Evolutionary conservation across 2,329 filamentous ascomycete species (phyloP).

Genomic region (Pyrenophora tritici-repentis): DNA sequence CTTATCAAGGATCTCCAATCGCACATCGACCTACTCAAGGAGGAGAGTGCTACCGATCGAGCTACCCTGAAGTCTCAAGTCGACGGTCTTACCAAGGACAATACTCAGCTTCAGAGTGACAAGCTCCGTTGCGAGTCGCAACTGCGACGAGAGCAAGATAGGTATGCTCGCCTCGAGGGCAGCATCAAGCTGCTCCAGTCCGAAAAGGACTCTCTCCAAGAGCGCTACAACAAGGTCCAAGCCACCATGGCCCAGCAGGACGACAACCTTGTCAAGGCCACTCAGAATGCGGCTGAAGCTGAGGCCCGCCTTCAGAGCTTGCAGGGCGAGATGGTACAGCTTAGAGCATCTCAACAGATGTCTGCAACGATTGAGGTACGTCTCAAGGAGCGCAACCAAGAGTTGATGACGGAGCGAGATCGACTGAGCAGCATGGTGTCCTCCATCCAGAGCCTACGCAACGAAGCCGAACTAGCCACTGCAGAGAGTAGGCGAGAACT

Average conservation of each 20-base stretch:
- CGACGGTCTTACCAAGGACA: slow-evolving; percentile 79
- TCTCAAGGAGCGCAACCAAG: slow-evolving; percentile 85
- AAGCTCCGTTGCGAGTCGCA: slow-evolving; percentile 81
- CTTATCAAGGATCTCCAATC: slow-evolving; percentile 85
- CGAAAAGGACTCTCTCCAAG: slow-evolving; percentile 86
- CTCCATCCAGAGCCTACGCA: slow-evolving; percentile 85
- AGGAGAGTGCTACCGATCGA: slow-evolving; percentile 81
- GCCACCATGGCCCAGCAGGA: slow-evolving; percentile 90
- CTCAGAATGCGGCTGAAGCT: slow-evolving; percentile 88
- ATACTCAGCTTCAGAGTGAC: slow-evolving; percentile 80
- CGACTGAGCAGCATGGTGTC: slow-evolving; percentile 81
- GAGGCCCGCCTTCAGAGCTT: slow-evolving; percentile 82
- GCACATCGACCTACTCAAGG: slow-evolving; percentile 87
- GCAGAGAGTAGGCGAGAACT: slow-evolving; percentile 80
- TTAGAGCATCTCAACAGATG: slow-evolving; percentile 92
- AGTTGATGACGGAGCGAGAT: slow-evolving; percentile 79
- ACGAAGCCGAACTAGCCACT: slow-evolving; percentile 86
- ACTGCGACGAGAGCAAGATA: slow-evolving; percentile 77
- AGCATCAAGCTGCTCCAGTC: slow-evolving; percentile 83
- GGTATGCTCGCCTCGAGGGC: slow-evolving; percentile 85
- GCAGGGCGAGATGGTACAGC: slow-evolving; percentile 86
- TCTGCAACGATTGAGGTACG: slow-evolving; percentile 94
- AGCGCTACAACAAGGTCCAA: slow-evolving; percentile 74
- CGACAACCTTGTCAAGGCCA: slow-evolving; percentile 84
- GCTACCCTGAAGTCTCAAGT: slow-evolving; percentile 83